These are phyloP conservation scores for Anisodus tanguticus DNA, from an alignment of 257 asterid species.

Conservation along the genomic window DNA sequence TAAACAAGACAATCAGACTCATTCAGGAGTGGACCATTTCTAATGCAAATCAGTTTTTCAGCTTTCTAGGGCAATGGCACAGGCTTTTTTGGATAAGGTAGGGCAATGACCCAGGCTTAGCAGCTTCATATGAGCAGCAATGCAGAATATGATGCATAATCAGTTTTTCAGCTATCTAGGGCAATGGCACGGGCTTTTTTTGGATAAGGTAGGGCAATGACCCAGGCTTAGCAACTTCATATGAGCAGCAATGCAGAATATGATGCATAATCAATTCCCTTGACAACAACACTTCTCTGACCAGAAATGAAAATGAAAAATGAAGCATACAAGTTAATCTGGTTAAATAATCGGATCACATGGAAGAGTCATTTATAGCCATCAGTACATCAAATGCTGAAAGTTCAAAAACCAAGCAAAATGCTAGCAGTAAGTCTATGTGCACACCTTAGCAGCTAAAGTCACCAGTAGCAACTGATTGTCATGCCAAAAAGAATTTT, in stretches of 20 bases:
- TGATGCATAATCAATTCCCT: conserved; percentile 59
- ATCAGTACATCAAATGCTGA: not conserved
- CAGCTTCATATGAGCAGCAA: conserved; percentile 87
- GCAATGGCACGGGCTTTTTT: conserved; percentile 62
- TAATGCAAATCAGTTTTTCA: conserved; percentile 77
- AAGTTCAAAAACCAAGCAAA: not conserved
- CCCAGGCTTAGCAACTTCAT: conserved; percentile 79
- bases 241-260: conserved; percentile 53
- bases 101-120: conserved; percentile 88
- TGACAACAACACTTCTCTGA: conserved; percentile 71
- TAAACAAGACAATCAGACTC: conserved; percentile 68
- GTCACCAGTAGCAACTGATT: conserved; percentile 70
- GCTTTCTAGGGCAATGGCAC: conserved; percentile 85
- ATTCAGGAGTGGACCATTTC: conserved; percentile 79
- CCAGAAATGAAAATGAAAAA: conserved; percentile 30
- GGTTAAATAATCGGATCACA: not conserved
- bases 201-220: no score
- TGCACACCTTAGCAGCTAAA: conserved; percentile 38
- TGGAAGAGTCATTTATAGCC: no score
- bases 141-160: conserved; percentile 35
- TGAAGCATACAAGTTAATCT: not conserved
- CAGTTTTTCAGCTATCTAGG: conserved; percentile 78
- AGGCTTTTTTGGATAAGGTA: conserved; percentile 49
- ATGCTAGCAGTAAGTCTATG: not conserved
- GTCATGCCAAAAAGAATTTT: conserved; percentile 55